Percentiles rank a stretch among this genome's conserved stretches.
phyloP scores from a whole-genome alignment of 495 filamentous ascomycete species.

The Aspergillus baeticus region DNA sequence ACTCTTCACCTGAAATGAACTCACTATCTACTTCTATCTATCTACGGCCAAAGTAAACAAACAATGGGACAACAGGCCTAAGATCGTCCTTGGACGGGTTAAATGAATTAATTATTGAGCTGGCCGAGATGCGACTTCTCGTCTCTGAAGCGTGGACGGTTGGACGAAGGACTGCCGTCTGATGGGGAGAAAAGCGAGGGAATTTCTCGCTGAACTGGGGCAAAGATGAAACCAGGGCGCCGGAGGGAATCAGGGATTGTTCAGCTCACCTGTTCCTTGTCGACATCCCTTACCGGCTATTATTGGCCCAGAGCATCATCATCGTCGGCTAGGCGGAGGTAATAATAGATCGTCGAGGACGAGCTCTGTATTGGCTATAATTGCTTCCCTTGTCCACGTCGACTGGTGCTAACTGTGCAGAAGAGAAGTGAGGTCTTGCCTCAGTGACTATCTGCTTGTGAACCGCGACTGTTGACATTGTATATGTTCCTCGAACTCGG shows the following conservation, averaged over 20 bases:
- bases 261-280: slow-evolving; percentile 11
- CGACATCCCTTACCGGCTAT: slow-evolving; percentile 13
- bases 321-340: not conserved
- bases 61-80: too few relatives aligned
- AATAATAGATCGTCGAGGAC: slow-evolving; percentile 5
- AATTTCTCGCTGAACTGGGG: not conserved
- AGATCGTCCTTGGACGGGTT: too few relatives aligned
- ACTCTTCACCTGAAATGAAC: too few relatives aligned
- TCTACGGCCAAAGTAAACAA: not conserved
- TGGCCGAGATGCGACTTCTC: slow-evolving; percentile 7
- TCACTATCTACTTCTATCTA: not conserved
- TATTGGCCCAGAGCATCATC: slow-evolving; percentile 12
- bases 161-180: slow-evolving; percentile 2
- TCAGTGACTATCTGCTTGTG: not conserved
- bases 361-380: slow-evolving; percentile 6
- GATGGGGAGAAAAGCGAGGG: not conserved
- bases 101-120: slow-evolving; percentile 4
- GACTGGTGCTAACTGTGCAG: not conserved
- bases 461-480: not conserved
- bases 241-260: slow-evolving; percentile 3
- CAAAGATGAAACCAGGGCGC: slow-evolving; percentile 13
- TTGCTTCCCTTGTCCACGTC: not conserved
- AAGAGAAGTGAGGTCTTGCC: too few relatives aligned
- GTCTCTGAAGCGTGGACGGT: slow-evolving; percentile 6
- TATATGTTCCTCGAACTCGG: not conserved